Evolutionary conservation across 1,139 yeast genomes (phyloP), one percentile per base, ranked within the genome.

Genomic region (Candida pseudoviswanathii): DNA sequence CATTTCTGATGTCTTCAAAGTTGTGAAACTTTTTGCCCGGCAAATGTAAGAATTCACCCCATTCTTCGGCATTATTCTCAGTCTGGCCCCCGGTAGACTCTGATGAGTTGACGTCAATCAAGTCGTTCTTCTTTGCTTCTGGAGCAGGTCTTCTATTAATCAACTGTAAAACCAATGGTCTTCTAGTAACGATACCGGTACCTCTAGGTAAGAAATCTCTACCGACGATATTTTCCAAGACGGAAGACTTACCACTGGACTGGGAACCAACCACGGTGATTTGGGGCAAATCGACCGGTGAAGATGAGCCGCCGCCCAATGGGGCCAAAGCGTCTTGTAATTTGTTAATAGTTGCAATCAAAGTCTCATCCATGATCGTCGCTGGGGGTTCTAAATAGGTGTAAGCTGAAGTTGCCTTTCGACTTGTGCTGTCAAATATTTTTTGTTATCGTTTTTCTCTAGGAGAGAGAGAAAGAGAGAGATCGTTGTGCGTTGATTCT

Each of bases 191-290:
- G 65, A 92, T 92, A 59, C 97, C 97, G 2, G 97, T 88, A 52
- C 97, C 97, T 72, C 97, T 80, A 51, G 98, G 98, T 58, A 92
- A 76, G 70, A 92, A 92, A 71, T 92, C 97, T 64, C 97, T 81
- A 11, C 97, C 97, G 43, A 92, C 97, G 58, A 92, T 88, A 68
- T 92, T 91, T 67, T 92, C 97, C 58, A 92, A 77, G 10, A 92
- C 97, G 4, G 97, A 90, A 34, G 96, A 87, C 68, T 92, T 92
- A 59, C 97, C 98, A 58, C 94, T 84, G 40, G 96, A 89, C 68
- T 92, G 98, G 1, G 97, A 90, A 41, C 98, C 97, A 39, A 92
- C 97, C 33, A 92, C 98, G 3, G 97, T 91, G 62, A 92, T 92
- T 70, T 92, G 97, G 26, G 98, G 98, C 60, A 92, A 78, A 70